Evolutionary conservation across 306 rosid species (phyloP).

Genomic region (Prunus campanulata): DNA sequence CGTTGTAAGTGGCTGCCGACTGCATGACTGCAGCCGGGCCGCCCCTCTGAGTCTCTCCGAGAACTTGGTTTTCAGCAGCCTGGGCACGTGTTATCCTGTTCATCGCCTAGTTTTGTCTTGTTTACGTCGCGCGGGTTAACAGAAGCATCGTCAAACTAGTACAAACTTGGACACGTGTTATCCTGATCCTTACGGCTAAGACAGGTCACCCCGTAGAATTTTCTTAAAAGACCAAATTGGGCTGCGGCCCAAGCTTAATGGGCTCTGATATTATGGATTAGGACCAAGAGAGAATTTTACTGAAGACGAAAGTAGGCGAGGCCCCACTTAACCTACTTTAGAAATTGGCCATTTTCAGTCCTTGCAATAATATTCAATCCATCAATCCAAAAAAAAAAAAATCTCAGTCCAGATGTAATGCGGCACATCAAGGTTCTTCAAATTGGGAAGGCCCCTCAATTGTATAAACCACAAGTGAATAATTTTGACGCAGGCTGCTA

Average conservation of each 20-base stretch:
- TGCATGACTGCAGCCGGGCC: slow-evolving; percentile 68
- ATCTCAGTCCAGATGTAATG: too few relatives aligned
- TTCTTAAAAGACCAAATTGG: neutral
- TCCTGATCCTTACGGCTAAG: neutral
- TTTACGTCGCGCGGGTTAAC: too few relatives aligned
- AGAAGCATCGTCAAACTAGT: neutral
- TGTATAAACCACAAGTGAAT: too few relatives aligned
- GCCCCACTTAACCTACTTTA: neutral
- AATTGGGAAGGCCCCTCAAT: too few relatives aligned
- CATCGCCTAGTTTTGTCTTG: too few relatives aligned
- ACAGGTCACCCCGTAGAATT: neutral
- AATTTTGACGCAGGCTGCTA: too few relatives aligned
- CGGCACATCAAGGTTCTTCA: too few relatives aligned
- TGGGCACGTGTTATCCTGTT: too few relatives aligned
- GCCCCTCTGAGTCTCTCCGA: too few relatives aligned
- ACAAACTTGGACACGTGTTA: slow-evolving; percentile 1
- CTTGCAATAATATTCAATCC: too few relatives aligned
- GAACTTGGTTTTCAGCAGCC: too few relatives aligned
- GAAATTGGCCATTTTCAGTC: neutral
- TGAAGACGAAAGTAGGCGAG: neutral
- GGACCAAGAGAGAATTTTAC: neutral
- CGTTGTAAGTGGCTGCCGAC: slow-evolving; percentile 47
- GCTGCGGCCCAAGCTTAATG: neutral
- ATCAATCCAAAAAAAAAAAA: too few relatives aligned
- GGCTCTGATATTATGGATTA: neutral